Percentiles rank a stretch among this genome's conserved stretches.
Conservation (phyloP, 139 green algal species). For the Chlorella sp. region DNA sequence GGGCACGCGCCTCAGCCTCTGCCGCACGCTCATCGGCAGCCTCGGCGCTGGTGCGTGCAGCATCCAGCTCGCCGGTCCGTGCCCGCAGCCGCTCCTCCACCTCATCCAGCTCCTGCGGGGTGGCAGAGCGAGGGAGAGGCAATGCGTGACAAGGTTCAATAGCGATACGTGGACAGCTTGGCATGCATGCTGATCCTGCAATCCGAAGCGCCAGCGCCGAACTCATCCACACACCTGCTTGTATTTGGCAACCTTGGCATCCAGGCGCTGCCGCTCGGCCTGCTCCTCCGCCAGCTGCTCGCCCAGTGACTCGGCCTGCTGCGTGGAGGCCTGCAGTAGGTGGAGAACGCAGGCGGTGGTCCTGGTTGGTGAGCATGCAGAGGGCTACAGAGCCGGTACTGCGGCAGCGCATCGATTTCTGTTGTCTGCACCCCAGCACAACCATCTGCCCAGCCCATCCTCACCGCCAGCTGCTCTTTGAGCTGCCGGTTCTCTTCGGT, state of each 20-base stretch:
- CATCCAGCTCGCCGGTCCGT: background rate
- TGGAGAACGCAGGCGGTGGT: too few species aligned
- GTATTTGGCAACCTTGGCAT: conserved; percentile 24
- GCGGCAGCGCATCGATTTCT: too few species aligned
- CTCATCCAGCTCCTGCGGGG: conserved; percentile 1
- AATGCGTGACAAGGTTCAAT: too few species aligned
- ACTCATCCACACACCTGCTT: background rate
- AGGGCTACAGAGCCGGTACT: too few species aligned
- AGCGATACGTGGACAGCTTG: too few species aligned
- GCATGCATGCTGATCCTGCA: too few species aligned
- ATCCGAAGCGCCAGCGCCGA: too few species aligned
- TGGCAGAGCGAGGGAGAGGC: too few species aligned
- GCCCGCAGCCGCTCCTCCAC: conserved; percentile 31
- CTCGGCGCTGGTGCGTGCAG: background rate
- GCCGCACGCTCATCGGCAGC: conserved; percentile 12
- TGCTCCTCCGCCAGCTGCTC: conserved; percentile 5
- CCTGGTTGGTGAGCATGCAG: too few species aligned
- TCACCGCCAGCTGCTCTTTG: conserved; percentile 1
- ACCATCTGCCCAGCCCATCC: too few species aligned
- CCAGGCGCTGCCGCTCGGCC: conserved; percentile 13
- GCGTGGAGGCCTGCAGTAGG: too few species aligned
- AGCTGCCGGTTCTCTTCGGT: background rate
- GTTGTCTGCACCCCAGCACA: too few species aligned
- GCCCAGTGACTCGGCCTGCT: background rate
- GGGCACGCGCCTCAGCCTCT: conserved; percentile 49